Percentiles rank a stretch among this genome's conserved stretches.
Conservation (phyloP, 192 early-diverging fungal genomes). For the Gigaspora rosea region DNA sequence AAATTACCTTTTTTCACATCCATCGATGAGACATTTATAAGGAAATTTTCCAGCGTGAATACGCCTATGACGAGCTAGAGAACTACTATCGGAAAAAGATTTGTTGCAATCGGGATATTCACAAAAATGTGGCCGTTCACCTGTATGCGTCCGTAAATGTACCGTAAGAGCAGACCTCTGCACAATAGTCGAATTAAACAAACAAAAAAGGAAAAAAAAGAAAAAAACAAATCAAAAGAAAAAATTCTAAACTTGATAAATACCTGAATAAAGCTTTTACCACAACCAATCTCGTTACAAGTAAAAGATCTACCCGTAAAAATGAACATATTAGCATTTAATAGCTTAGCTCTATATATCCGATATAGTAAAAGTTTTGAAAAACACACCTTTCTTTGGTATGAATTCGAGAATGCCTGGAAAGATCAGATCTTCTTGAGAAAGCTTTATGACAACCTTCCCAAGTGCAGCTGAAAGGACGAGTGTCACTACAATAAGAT, state of each 20-base stretch:
- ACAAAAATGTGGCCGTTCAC: constrained; percentile 74
- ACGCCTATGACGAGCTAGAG: constrained; percentile 73
- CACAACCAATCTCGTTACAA: constrained; percentile 65
- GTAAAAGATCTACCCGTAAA: constrained; percentile 55
- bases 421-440: constrained; percentile 68
- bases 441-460: constrained; percentile 69
- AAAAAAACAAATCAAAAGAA: neutral
- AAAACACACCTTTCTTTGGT: constrained; percentile 68
- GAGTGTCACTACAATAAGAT: constrained; percentile 46
- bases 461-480: constrained; percentile 60
- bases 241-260: neutral
- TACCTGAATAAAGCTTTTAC: constrained; percentile 78
- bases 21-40: constrained; percentile 55
- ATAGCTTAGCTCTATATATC: neutral
- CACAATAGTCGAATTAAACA: too few species aligned
- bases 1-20: constrained; percentile 47
- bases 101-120: constrained; percentile 71
- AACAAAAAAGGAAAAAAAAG: neutral
- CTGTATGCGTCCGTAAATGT: constrained; percentile 77
- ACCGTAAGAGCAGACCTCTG: constrained; percentile 80
- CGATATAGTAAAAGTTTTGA: neutral
- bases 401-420: constrained; percentile 78
- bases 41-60: constrained; percentile 69
- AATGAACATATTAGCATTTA: neutral
- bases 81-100: constrained; percentile 77